Conservation (phyloP, 345 rosid species). For the Aquilaria yunnanensis region DNA sequence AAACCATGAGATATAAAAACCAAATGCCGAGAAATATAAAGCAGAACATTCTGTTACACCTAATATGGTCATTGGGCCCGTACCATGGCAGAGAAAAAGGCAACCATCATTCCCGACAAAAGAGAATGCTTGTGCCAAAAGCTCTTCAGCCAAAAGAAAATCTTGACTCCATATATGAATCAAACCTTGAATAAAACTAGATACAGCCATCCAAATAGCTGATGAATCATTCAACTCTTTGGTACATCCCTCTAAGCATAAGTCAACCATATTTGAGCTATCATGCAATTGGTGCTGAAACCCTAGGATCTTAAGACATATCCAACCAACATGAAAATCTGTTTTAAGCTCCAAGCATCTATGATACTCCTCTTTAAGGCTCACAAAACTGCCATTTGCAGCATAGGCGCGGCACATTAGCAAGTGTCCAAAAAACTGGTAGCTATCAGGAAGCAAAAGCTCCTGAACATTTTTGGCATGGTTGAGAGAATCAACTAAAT, state of each 20-base stretch:
- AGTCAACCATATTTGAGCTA: slow-evolving; percentile 42
- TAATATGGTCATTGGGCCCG: slow-evolving; percentile 1
- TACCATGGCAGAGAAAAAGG: slow-evolving; percentile 79
- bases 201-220: slow-evolving; percentile 58
- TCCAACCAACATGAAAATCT: slow-evolving; percentile 65
- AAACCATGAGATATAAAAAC: background rate
- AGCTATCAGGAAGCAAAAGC: slow-evolving; percentile 51
- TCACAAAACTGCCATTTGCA: slow-evolving; percentile 35
- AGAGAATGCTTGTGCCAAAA: slow-evolving; percentile 57
- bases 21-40: background rate
- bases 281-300: slow-evolving; percentile 42
- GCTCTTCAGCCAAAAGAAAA: slow-evolving; percentile 52
- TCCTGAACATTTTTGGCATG: slow-evolving; percentile 52
- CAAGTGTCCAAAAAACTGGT: slow-evolving; percentile 70
- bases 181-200: slow-evolving; percentile 50
- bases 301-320: slow-evolving; percentile 68
- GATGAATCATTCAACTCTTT: slow-evolving; percentile 34
- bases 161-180: slow-evolving; percentile 44
- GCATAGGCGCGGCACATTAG: slow-evolving; percentile 76
- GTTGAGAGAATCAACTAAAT: slow-evolving; percentile 34
- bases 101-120: slow-evolving; percentile 51
- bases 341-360: slow-evolving; percentile 80
- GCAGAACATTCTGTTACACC: background rate
- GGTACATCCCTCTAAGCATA: slow-evolving; percentile 42
- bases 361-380: slow-evolving; percentile 46